These are phyloP conservation scores for Metrosideros polymorpha DNA, from an alignment of 441 rosid species.

Conservation along the genomic window DNA sequence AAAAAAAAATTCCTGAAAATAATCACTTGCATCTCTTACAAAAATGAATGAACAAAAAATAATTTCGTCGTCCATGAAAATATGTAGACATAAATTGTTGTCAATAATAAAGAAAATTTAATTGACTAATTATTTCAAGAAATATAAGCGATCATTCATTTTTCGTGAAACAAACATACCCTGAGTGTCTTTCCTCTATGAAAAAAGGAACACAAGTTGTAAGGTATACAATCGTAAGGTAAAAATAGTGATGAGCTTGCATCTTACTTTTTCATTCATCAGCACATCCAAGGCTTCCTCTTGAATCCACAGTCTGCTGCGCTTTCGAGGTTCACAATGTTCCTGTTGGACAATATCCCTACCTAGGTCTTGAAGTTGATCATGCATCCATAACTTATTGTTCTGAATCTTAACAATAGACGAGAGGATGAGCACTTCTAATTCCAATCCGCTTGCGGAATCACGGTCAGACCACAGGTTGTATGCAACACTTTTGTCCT, in stretches of 20 bases:
- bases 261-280: neutral
- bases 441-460: accelerated
- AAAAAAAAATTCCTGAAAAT: neutral
- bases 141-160: neutral
- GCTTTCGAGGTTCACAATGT: neutral
- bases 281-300: accelerated
- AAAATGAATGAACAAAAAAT: neutral
- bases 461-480: neutral
- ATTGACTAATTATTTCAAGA: neutral
- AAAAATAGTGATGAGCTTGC: neutral
- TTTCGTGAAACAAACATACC: accelerated
- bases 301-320: neutral
- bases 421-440: accelerated
- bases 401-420: neutral
- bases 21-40: neutral
- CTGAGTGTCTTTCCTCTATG: neutral
- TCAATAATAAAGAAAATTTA: neutral
- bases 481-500: neutral
- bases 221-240: neutral
- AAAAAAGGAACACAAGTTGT: accelerated
- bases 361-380: neutral
- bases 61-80: neutral
- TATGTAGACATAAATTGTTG: neutral
- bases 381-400: neutral
- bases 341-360: neutral